Conservation (phyloP, 495 filamentous ascomycete genomes). For the Penicillium psychrofluorescens region DNA sequence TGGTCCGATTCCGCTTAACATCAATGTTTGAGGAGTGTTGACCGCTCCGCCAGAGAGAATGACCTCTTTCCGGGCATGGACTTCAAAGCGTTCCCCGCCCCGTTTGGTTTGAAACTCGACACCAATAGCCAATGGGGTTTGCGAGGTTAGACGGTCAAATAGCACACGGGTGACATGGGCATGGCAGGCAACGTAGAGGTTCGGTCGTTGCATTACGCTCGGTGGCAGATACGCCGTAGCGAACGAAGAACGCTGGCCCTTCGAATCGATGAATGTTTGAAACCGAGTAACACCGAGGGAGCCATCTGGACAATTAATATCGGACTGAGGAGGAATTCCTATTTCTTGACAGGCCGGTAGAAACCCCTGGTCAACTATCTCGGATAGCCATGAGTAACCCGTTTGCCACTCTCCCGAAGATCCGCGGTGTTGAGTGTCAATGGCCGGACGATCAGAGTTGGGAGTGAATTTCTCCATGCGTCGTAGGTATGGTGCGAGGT, state of each 20-base stretch:
- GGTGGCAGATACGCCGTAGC: constrained; percentile 13
- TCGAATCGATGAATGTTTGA: constrained; percentile 15
- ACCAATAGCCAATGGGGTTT: constrained; percentile 7
- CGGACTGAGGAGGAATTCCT: constrained; percentile 6
- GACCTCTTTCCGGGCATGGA: constrained; percentile 24
- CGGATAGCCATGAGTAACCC: constrained; percentile 14
- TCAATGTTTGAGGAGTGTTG: constrained; percentile 27
- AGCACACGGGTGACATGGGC: constrained; percentile 11
- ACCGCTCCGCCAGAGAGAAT: constrained; percentile 25
- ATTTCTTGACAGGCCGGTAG: constrained; percentile 12
- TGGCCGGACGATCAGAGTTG: constrained; percentile 6
- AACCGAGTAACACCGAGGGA: constrained; percentile 12
- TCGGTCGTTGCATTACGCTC: constrained; percentile 9
- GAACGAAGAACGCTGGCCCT: constrained; percentile 14
- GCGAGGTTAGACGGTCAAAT: constrained; percentile 6
- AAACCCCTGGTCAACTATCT: constrained; percentile 16
- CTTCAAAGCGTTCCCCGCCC: constrained; percentile 12
- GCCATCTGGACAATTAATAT: constrained; percentile 10
- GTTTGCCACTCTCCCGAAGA: constrained; percentile 8
- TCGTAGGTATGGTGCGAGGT: constrained; percentile 7
- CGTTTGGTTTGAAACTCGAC: constrained; percentile 11
- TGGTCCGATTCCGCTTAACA: constrained; percentile 30
- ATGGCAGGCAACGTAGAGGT: constrained; percentile 12
- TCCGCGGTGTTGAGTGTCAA: constrained; percentile 10
- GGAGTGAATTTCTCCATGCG: constrained; percentile 16